Percentiles rank a stretch among this genome's conserved stretches.
These are phyloP conservation scores for Pontederia paniculata DNA, from an alignment of 176 grass and related monocot species.

Conservation along the genomic window DNA sequence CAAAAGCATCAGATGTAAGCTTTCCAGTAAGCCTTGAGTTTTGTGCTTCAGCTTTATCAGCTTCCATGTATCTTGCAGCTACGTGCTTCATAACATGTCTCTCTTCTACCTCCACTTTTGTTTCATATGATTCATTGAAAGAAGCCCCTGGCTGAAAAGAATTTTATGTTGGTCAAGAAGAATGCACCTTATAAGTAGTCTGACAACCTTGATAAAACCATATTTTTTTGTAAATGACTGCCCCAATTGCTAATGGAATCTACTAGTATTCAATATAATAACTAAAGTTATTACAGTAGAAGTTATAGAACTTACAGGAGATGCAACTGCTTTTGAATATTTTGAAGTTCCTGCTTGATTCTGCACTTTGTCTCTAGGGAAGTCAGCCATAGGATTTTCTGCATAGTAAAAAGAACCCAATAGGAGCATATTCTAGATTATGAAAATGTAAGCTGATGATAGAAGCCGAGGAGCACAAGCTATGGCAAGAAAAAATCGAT, in stretches of 20 bases:
- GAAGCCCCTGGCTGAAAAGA: background rate
- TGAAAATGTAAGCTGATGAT: too few relatives aligned
- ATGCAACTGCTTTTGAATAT: background rate
- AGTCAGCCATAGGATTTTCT: background rate
- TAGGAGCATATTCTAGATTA: background rate
- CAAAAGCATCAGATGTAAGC: background rate
- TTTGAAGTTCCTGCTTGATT: background rate
- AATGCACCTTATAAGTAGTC: background rate
- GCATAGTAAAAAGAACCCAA: background rate
- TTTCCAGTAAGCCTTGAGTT: background rate
- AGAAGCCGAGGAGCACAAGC: too few relatives aligned
- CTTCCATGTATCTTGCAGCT: background rate
- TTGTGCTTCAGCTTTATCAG: background rate
- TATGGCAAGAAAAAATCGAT: too few relatives aligned
- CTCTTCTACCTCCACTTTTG: background rate
- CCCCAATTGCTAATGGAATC: too few relatives aligned
- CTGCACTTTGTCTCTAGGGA: constrained; percentile 5
- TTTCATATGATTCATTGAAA: background rate
- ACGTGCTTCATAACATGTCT: background rate
- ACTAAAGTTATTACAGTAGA: background rate
- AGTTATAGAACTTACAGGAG: constrained; percentile 6
- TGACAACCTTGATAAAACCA: too few relatives aligned
- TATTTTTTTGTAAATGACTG: too few relatives aligned
- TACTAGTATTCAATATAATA: too few relatives aligned
- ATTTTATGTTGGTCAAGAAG: background rate